Percentiles rank a stretch among this genome's conserved stretches.
Evolutionary conservation across 805 yeast genomes (phyloP).

Genomic region (Peterozyma xylosa): DNA sequence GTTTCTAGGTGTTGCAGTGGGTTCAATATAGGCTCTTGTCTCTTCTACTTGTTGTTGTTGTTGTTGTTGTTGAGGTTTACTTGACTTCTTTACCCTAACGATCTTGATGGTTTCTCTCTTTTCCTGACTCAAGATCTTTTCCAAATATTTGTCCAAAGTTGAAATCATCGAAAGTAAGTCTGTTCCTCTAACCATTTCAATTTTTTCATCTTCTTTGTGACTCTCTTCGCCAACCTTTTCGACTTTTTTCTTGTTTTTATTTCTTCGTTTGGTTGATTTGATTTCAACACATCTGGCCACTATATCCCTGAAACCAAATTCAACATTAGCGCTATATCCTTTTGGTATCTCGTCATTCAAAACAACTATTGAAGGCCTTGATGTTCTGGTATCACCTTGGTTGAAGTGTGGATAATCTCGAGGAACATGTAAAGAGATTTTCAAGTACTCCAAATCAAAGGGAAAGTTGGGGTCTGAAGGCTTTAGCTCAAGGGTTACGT

Average conservation of each 20-base stretch:
- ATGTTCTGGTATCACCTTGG: constrained; percentile 12
- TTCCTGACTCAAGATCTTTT: constrained; percentile 48
- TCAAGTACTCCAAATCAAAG: constrained; percentile 47
- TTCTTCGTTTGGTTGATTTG: constrained; percentile 15
- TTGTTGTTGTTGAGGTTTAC: not conserved
- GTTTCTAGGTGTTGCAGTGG: not conserved
- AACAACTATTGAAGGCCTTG: constrained; percentile 44
- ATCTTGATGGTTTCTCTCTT: constrained; percentile 57
- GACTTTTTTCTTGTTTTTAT: constrained; percentile 3
- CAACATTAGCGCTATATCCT: constrained; percentile 63
- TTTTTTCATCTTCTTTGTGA: constrained; percentile 13
- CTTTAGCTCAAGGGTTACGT: constrained; percentile 33
- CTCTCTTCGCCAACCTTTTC: constrained; percentile 8
- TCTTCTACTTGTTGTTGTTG: not conserved
- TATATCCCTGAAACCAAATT: constrained; percentile 49
- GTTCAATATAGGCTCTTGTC: not conserved
- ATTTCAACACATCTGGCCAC: constrained; percentile 27
- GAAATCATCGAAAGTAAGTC: constrained; percentile 47
- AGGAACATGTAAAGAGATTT: constrained; percentile 49
- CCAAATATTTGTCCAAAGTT: constrained; percentile 53
- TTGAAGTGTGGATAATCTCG: constrained; percentile 37
- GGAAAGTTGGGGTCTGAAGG: constrained; percentile 76
- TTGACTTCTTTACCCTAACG: constrained; percentile 26
- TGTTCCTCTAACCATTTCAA: constrained; percentile 34
- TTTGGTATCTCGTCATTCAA: constrained; percentile 62